Base-by-base conservation (phyloP, 1,139 yeast genomes). In the Candida labiduridarum region DNA sequence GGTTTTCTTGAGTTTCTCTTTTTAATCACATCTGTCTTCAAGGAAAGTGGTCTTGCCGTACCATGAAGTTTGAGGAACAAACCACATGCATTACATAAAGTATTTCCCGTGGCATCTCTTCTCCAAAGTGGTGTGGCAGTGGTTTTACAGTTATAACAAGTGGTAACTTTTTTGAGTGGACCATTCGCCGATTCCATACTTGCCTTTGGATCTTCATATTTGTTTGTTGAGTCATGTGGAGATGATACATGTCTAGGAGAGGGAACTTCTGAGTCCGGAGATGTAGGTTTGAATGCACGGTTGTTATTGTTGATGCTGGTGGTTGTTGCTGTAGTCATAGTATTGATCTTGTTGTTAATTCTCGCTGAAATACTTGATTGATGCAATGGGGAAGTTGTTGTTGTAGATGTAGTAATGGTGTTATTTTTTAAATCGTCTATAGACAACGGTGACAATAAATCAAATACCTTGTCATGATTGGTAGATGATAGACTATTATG, bases 1-100 rank as follows among this genome's bases (percentile, higher is more conserved):
- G 64, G 49, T 49, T 69, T 67, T 47, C 78, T 71, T 3, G 81
- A 74, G 50, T 74, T 55, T 58, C 86, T 68, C 60, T 81, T 82
- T 53, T 79, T 80, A 48, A 82, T 82, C 11, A 81, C 82, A 56
- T 82, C 86, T 0, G 84, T 80, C 56, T 82, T 82, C 47, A 80
- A 66, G 19, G 83, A 76, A 27, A 82, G 67, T 2, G 86, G 86
- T 46, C 86, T 66, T 54, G 81, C 79, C 2, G 83, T 79, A 22
- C 86, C 86, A 57, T 82, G 86, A 29, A 82, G 64, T 56, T 82
- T 82, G 49, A 76, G 70, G 58, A 81, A 82, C 36, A 82, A 65
- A 0, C 86, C 86, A 66, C 86, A 82, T 0, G 86, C 86, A 59
- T 82, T 82, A 61, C 86, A 82, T 12, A 82, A 66, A 1, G 85